phyloP scores from a whole-genome alignment of 2,329 filamentous ascomycete species.

The Fusarium citri region DNA sequence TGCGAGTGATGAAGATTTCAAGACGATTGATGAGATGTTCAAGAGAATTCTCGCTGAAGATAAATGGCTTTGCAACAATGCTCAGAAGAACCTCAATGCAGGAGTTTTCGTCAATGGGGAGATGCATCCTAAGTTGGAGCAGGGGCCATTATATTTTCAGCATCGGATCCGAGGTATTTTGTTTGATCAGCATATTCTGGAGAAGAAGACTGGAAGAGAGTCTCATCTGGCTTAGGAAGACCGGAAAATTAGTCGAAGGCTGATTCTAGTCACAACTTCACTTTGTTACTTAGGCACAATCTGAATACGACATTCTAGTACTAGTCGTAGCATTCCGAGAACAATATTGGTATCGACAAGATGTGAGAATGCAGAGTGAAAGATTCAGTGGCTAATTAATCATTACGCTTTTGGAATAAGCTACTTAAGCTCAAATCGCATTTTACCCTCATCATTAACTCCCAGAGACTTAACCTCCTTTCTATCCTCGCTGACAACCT shows the following conservation, averaged over 20 bases:
- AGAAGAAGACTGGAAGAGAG: not conserved
- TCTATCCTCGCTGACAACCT: not conserved
- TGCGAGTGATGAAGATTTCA: constrained; percentile 9
- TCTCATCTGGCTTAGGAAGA: not conserved
- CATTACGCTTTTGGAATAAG: not conserved
- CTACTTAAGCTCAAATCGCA: constrained; percentile 1
- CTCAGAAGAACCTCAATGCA: constrained; percentile 5
- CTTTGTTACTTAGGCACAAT: no score
- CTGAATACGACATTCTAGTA: no score
- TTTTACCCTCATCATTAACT: constrained; percentile 3
- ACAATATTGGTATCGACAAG: not conserved
- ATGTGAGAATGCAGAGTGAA: not conserved
- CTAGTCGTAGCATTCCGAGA: not conserved
- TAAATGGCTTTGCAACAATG: constrained; percentile 16
- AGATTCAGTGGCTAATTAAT: not conserved
- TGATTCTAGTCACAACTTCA: not conserved
- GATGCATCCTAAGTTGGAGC: not conserved
- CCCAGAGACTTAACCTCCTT: not conserved
- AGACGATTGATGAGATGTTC: not conserved
- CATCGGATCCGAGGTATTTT: not conserved
- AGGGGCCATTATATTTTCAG: not conserved
- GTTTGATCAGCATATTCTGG: not conserved
- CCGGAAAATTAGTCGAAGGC: not conserved
- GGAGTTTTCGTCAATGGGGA: not conserved
- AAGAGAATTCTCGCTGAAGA: constrained; percentile 11